Percentiles rank a stretch among this genome's conserved stretches.
Conservation (phyloP, 768 basidiomycete genomes). For the Suillus subaureus region DNA sequence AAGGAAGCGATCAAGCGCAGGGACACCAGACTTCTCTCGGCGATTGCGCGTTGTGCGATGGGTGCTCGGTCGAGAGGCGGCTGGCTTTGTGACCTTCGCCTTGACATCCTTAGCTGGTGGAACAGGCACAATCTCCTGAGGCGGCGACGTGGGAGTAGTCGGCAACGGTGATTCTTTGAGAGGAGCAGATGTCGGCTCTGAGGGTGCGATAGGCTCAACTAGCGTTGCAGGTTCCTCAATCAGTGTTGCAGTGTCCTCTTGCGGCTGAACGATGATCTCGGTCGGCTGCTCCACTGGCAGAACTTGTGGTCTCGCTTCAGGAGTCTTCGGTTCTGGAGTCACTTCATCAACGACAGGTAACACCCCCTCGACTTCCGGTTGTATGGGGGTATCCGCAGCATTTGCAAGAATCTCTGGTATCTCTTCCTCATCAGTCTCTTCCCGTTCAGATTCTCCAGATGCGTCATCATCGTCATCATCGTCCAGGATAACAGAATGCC, state of each 20-base stretch:
- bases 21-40: slow-evolving; percentile 82
- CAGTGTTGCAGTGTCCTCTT: slow-evolving; percentile 14
- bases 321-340: slow-evolving; percentile 67
- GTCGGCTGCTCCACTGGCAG: slow-evolving; percentile 32
- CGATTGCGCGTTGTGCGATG: slow-evolving; percentile 44
- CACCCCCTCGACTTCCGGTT: slow-evolving; percentile 29
- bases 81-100: slow-evolving; percentile 26
- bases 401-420: slow-evolving; percentile 25
- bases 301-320: slow-evolving; percentile 58
- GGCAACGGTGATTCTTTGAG: slow-evolving; percentile 16
- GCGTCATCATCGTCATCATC: slow-evolving; percentile 66
- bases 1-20: slow-evolving; percentile 75
- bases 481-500: slow-evolving; percentile 77
- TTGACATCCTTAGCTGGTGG: slow-evolving; percentile 36
- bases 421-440: slow-evolving; percentile 42
- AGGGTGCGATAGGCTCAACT: slow-evolving; percentile 20
- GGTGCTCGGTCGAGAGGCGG: slow-evolving; percentile 19
- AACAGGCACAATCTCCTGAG: slow-evolving; percentile 28
- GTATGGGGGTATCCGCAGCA: slow-evolving; percentile 24
- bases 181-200: slow-evolving; percentile 20
- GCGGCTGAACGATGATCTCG: slow-evolving; percentile 12
- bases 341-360: slow-evolving; percentile 35
- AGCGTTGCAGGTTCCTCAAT: slow-evolving; percentile 18
- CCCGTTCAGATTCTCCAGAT: slow-evolving; percentile 36
- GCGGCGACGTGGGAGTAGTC: slow-evolving; percentile 13